A percentile compares a stretch with the other conserved stretches of the same genome.
These are phyloP conservation scores for Pseudogymnoascus destructans DNA, from an alignment of 2,329 filamentous ascomycete genomes.

Conservation along the genomic window DNA sequence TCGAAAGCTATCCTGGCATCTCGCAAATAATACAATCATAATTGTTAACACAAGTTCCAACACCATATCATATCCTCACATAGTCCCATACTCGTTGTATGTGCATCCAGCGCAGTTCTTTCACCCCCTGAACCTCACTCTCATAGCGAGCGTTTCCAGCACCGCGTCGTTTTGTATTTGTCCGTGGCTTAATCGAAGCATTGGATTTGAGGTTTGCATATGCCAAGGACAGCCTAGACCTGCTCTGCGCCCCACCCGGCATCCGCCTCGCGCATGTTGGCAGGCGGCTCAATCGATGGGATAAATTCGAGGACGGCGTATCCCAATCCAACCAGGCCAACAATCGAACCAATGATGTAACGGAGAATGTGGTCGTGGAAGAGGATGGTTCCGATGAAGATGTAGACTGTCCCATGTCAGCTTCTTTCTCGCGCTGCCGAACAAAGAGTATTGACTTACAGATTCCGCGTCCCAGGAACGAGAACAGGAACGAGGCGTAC, in stretches of 20 bases:
- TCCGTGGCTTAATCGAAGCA: neutral
- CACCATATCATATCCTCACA: neutral
- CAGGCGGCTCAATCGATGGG: conserved; percentile 54
- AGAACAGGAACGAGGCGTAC: conserved; percentile 97
- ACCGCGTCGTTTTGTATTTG: neutral
- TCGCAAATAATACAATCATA: conserved; percentile 3
- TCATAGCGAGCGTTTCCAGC: neutral
- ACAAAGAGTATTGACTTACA: conserved; percentile 46
- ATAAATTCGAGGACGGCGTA: conserved; percentile 69
- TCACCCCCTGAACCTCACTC: neutral
- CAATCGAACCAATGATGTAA: conserved; percentile 62
- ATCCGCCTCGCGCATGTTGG: conserved; percentile 37
- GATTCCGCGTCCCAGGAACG: conserved; percentile 85
- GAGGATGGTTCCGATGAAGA: conserved; percentile 83
- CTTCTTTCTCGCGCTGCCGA: neutral
- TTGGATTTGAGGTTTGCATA: neutral
- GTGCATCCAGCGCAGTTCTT: neutral
- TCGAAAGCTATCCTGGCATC: neutral
- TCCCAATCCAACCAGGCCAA: conserved; percentile 64
- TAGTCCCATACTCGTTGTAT: neutral
- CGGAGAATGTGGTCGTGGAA: conserved; percentile 54
- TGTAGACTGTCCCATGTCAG: conserved; percentile 56
- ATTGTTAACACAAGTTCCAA: conserved; percentile 1
- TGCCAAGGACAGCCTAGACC: conserved; percentile 16
- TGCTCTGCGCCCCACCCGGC: conserved; percentile 26